These are phyloP conservation scores for Saturnispora sekii DNA, from an alignment of 805 yeast genomes.

Conservation along the genomic window DNA sequence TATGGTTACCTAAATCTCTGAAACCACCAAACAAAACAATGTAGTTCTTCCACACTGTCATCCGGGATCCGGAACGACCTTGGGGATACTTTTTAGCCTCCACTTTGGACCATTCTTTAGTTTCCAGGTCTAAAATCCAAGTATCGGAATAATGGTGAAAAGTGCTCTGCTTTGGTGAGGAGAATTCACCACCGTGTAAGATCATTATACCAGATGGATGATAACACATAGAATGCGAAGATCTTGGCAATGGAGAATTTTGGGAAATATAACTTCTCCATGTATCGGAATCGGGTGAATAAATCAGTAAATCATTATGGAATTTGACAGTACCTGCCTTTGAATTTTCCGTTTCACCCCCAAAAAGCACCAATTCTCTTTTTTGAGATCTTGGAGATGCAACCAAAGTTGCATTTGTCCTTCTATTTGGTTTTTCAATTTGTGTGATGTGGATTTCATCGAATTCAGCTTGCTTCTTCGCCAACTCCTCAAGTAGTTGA, in stretches of 20 bases:
- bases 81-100: conserved; percentile 66
- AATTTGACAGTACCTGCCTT: conserved; percentile 42
- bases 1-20: conserved; percentile 74
- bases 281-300: conserved; percentile 61
- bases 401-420: conserved; percentile 69
- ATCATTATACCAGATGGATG: conserved; percentile 85
- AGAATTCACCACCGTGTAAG: conserved; percentile 94
- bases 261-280: conserved; percentile 78
- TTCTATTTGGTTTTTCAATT: conserved; percentile 49
- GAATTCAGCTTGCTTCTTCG: conserved; percentile 70
- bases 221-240: conserved; percentile 87
- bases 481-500: conserved; percentile 65
- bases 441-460: conserved; percentile 58
- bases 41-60: conserved; percentile 87
- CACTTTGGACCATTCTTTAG: conserved; percentile 84
- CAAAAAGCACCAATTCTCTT: conserved; percentile 73
- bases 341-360: conserved; percentile 60
- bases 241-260: conserved; percentile 85
- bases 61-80: conserved; percentile 86
- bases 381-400: conserved; percentile 68
- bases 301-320: conserved; percentile 71
- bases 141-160: conserved; percentile 96
- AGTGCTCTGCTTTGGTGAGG: conserved; percentile 91
- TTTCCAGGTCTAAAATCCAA: conserved; percentile 79
- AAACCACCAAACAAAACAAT: conserved; percentile 86